Conservation (phyloP, 257 asterid genomes). For the Cinchona pubescens region DNA sequence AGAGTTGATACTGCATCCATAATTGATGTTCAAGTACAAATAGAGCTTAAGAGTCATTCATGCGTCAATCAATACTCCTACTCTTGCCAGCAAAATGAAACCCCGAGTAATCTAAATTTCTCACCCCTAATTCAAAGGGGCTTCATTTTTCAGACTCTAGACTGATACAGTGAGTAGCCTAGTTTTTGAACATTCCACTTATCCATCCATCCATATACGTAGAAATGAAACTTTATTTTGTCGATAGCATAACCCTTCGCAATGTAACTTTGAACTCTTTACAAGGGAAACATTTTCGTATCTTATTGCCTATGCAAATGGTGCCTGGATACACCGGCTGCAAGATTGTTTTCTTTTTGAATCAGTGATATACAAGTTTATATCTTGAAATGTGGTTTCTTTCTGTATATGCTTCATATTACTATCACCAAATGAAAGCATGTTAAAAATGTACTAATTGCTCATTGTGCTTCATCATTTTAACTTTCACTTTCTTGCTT, state of each 20-base stretch:
- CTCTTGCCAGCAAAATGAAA: neutral
- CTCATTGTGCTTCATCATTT: neutral
- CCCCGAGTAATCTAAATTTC: neutral
- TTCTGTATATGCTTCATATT: neutral
- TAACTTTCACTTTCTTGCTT: neutral
- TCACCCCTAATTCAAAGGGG: too few relatives aligned
- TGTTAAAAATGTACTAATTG: neutral
- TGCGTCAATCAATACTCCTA: neutral
- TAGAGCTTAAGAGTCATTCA: constrained; percentile 6
- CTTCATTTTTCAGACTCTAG: constrained; percentile 3
- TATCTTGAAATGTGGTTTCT: neutral
- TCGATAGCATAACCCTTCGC: neutral
- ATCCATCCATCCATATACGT: neutral
- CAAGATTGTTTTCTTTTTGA: neutral
- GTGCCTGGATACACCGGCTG: neutral
- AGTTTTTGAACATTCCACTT: neutral
- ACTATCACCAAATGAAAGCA: neutral
- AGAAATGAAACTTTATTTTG: neutral
- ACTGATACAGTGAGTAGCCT: neutral
- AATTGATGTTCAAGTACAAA: constrained; percentile 12
- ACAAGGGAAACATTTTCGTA: neutral
- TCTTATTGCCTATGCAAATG: neutral
- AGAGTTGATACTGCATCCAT: neutral
- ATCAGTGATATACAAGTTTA: neutral
- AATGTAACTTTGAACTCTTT: constrained; percentile 5